Evolutionary conservation across 495 filamentous ascomycete species (phyloP), one percentile per base, ranked within the genome.

Genomic region (Lichina pygmaea): DNA sequence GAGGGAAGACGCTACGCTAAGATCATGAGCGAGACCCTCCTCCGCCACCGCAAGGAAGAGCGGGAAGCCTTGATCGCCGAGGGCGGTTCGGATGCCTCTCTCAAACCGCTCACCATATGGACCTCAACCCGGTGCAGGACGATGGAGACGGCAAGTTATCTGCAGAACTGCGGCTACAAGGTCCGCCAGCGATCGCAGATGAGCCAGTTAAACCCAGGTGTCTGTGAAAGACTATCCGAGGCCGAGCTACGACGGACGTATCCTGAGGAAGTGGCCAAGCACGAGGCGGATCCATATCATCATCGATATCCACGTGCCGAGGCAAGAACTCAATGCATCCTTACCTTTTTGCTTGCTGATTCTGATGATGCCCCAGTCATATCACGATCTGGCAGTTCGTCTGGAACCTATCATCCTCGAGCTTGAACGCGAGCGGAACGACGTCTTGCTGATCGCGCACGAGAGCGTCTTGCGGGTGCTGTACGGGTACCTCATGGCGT

Each of bases 401-500:
- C 73, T 95, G n/a, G 91, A 99, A 59, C 91, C 91, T 8, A 89
- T 99, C 49, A 99, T 99, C 58, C 71, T 99, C 8, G 91, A 99
- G 59, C 69, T 99, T 4, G 91, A 99, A 60, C 78, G 91, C 34
- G 89, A 99, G 57, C 81, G 93, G 55, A 92, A 91, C 48, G 91
- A 99, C 59, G 66, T 99, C 37, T 66, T 99, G 32, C 93, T 99
- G 50, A 93, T 99, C 57, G 91, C 91, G 11, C 91, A 99, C 55
- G 91, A 99, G 59, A 86, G 80, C 48, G 91, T 99, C 10, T 65
- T 99, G 42, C 80, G 91, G 43, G 91, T 99, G 39, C 65, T 99
- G 24, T 99, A 95, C 55, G 86, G 86, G 10, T 99, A 99, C 56
- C 68, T 95, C 34, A 95, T 95, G 91, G 91, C 92, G 48, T 95